A percentile compares a stretch with the other conserved stretches of the same genome.
Conservation (phyloP, 192 early-diverging fungal genomes). For the Globomyces pollinis-pini region DNA sequence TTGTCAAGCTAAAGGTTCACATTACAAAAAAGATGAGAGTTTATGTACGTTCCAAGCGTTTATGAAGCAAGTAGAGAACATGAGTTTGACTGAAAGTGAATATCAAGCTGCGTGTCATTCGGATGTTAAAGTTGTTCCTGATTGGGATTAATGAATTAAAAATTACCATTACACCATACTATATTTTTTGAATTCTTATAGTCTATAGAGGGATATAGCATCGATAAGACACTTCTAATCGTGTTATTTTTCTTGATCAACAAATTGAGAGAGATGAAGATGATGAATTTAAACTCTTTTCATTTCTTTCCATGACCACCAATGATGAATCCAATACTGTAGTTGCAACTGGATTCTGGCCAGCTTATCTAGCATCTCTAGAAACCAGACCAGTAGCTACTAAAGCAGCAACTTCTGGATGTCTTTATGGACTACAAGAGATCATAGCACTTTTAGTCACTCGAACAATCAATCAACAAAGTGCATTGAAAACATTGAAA, state of each 20-base stretch:
- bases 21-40: slow-evolving; percentile 12
- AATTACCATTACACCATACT: too few relatives aligned
- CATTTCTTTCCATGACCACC: too few relatives aligned
- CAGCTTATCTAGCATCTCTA: too few relatives aligned
- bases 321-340: too few relatives aligned
- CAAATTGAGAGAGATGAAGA: too few relatives aligned
- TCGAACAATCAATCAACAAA: slow-evolving; percentile 35
- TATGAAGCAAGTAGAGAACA: slow-evolving; percentile 17
- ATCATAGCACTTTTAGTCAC: slow-evolving; percentile 60
- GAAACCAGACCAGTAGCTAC: slow-evolving; percentile 57
- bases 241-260: too few relatives aligned
- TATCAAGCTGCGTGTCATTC: neutral
- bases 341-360: too few relatives aligned
- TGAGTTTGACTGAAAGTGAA: neutral
- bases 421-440: slow-evolving; percentile 73
- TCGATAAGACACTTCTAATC: too few relatives aligned
- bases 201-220: too few relatives aligned
- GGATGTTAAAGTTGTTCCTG: neutral
- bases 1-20: slow-evolving; percentile 6
- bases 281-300: too few relatives aligned
- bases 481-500: slow-evolving; percentile 40
- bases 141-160: slow-evolving; percentile 2
- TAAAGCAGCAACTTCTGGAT: slow-evolving; percentile 70
- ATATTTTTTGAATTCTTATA: too few relatives aligned
- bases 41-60: slow-evolving; percentile 34